Evolutionary conservation across 2,329 filamentous ascomycete species (phyloP), one percentile per base, ranked within the genome.

Genomic region (Pestalotiopsis sp.): DNA sequence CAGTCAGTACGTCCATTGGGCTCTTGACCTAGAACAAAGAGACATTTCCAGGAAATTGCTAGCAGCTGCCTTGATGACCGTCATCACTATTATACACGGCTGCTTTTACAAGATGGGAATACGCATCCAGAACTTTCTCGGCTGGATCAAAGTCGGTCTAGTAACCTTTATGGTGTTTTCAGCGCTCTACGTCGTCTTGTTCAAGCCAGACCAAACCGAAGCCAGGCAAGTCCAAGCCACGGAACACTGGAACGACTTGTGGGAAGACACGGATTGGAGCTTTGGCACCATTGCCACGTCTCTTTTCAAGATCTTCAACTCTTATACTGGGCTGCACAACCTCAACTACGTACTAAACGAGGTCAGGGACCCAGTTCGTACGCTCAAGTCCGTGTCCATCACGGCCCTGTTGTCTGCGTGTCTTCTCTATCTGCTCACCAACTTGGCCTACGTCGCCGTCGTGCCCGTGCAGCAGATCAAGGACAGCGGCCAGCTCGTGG

Each of bases 261-360:
- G 90, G 89, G 83, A 87, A 57, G 89, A 85, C 41, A 91, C 89
- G 1, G 87, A 90, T 67, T 93, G 91, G 90, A 90, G 87, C 73
- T 92, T 89, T 85, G 89, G 89, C 38, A 82, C 87, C 1, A 81
- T 93, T n/a, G 88, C 90, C 0, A 92, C 91, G 0, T 86, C 90
- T 0, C 79, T 93, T 0, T 90, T 91, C 80, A 90, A 91, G 72
- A 89, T 93, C 0, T 88, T 91, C 59, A 92, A 92, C 76, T 91
- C 90, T 0, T 93, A 92, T 68, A 84, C 89, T 0, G 91, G 91
- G 0, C 81, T 91, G 13, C 87, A 84, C 66, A 93, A 92, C 69
- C 84, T 90, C 70, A 92, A 90, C 78, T 91, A 92, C 72, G 91
- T 93, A 4, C 81, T 93, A 65, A 92, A 91, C 74, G 91, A 93